A percentile compares a stretch with the other conserved stretches of the same genome.
Conservation (phyloP, 148 eudicot species). For the Nyssa sinensis region DNA sequence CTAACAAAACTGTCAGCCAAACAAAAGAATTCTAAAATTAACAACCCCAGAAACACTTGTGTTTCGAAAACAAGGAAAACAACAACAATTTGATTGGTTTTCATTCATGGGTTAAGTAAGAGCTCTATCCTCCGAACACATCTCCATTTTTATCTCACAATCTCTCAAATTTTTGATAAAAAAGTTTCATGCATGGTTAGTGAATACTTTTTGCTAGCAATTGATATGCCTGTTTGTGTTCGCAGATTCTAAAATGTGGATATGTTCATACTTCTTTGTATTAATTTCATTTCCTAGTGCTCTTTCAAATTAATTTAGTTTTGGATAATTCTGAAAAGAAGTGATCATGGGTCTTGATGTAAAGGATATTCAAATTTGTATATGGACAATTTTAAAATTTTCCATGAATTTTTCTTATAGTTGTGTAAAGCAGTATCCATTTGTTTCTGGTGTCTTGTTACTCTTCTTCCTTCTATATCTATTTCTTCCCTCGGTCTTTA, state of each 20-base stretch:
- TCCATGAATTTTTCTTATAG: slow-evolving; percentile 29
- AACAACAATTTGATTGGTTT: slow-evolving; percentile 18
- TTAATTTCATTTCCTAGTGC: background rate
- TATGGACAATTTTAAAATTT: slow-evolving; percentile 34
- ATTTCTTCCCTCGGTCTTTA: slow-evolving; percentile 49
- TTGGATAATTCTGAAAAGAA: no score
- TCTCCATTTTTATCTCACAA: background rate
- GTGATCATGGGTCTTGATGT: slow-evolving; percentile 54
- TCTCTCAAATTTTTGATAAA: background rate
- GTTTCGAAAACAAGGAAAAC: background rate
- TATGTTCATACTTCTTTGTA: background rate
- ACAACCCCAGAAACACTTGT: background rate
- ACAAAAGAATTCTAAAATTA: slow-evolving; percentile 28
- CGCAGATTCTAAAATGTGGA: background rate
- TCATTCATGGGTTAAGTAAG: slow-evolving; percentile 4
- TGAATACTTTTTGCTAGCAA: no score
- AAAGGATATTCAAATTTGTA: slow-evolving; percentile 42
- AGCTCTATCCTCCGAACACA: slow-evolving; percentile 5
- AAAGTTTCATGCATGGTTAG: no score
- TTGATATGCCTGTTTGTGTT: no score
- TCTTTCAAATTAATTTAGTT: no score
- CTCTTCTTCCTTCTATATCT: slow-evolving; percentile 49
- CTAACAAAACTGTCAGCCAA: slow-evolving; percentile 28
- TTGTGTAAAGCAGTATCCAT: slow-evolving; percentile 46
- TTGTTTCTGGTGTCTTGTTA: slow-evolving; percentile 31